These are phyloP conservation scores for Linum trigynum DNA, from an alignment of 345 rosid species.

Conservation along the genomic window DNA sequence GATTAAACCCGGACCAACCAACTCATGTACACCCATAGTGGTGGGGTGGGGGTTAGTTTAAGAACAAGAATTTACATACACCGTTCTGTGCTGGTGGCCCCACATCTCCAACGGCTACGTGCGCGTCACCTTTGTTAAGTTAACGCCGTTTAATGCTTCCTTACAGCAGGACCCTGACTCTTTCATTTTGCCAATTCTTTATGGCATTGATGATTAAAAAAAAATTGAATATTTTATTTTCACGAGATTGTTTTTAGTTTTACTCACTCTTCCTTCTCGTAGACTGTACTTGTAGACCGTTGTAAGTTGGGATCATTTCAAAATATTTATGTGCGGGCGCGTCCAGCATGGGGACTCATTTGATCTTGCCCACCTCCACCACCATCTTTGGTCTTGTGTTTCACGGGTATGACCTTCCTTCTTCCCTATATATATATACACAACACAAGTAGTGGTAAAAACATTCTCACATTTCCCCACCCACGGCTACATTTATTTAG, in stretches of 20 bases:
- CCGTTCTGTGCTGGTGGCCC: conserved; percentile 44
- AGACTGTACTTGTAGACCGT: background rate
- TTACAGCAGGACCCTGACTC: background rate
- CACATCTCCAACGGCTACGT: conserved; percentile 39
- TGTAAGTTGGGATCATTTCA: background rate
- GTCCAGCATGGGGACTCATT: too few species aligned
- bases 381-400: too few species aligned
- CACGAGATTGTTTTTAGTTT: too few species aligned
- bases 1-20: too few species aligned
- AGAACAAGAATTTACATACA: conserved; percentile 32
- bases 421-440: too few species aligned
- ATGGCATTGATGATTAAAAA: background rate
- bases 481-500: too few species aligned
- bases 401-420: too few species aligned
- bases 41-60: conserved; percentile 10
- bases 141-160: conserved; percentile 14
- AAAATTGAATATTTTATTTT: background rate
- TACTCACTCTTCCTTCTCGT: background rate
- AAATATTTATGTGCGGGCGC: background rate
- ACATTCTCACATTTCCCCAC: too few species aligned
- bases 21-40: too few species aligned
- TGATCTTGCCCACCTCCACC: too few species aligned
- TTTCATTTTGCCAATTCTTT: background rate
- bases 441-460: too few species aligned
- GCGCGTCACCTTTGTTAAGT: conserved; percentile 7